Conservation (phyloP, 495 filamentous ascomycete genomes). For the Penicillium waksmanii region DNA sequence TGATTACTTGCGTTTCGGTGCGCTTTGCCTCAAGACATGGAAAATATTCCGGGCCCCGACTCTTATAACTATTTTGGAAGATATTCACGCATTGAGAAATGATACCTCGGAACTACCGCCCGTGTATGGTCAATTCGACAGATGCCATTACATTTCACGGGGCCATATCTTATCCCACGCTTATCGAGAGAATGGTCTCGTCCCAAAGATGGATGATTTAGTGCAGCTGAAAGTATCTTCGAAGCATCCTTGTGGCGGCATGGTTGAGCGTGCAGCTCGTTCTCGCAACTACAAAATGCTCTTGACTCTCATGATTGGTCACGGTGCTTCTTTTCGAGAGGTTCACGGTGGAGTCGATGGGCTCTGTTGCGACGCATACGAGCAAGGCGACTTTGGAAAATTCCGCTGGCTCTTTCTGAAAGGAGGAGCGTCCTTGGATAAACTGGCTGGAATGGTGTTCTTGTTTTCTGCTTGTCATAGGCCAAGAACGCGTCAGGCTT, state of each 20-base stretch:
- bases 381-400: constrained; percentile 11
- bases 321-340: constrained; percentile 16
- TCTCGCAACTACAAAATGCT: constrained; percentile 9
- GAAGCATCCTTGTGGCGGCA: constrained; percentile 11
- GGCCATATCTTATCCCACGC: constrained; percentile 14
- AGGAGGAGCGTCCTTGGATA: constrained; percentile 13
- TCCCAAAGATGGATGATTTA: constrained; percentile 7
- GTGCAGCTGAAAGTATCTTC: constrained; percentile 6
- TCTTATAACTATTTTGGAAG: constrained; percentile 1
- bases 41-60: neutral
- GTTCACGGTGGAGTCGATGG: constrained; percentile 10
- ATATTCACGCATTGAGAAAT: neutral
- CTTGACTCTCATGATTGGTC: constrained; percentile 7
- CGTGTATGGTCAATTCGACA: too few relatives aligned
- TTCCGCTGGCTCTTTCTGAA: constrained; percentile 12
- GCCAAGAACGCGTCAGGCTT: constrained; percentile 11
- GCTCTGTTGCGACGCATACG: constrained; percentile 14
- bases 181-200: constrained; percentile 9
- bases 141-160: constrained; percentile 16
- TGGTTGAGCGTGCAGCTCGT: constrained; percentile 12
- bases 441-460: constrained; percentile 11
- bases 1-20: constrained; percentile 16
- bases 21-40: constrained; percentile 11
- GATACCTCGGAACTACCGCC: neutral
- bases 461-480: constrained; percentile 4